Base-by-base conservation (phyloP, 192 early-diverging fungal species). In the Chytriomyces sp. region DNA sequence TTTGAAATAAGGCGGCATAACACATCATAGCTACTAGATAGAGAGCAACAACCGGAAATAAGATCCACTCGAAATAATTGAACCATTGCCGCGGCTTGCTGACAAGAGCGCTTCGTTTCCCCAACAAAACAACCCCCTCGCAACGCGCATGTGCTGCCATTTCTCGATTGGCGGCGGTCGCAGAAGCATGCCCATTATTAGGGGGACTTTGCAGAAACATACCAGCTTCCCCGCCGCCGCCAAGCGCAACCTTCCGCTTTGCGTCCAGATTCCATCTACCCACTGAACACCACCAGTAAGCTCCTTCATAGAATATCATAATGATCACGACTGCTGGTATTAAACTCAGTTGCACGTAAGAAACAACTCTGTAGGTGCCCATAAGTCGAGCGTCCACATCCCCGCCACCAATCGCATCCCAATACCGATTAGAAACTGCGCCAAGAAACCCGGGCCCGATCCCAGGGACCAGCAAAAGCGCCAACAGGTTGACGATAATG, bases 31-130 rank as follows among this genome's bases (percentile, higher is more conserved):
- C n/a, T 20, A 46, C 9, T 26, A 28, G 49, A 57, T 23, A 50
- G 20, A 57, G 13, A 18, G 46, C 69, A 16, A 57, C 46, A 13
- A 70, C 50, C 8, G 69, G 69, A 16, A 23, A 70, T 50, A 50
- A 59, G 13, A 70, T 13, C 69, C 69, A 70, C 13, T 70, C 69
- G 43, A 70, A 57, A 20, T 57, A 48, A 23, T 57, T 11, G 9
- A 23, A 50, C 69, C 69, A 70, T 43, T 53, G 13, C 43, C 69
- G 28, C 46, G 28, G 44, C 57, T 57, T 20, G n/a, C n/a, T 35
- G 26, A 35, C 20, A 8, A 57, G 7, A 16, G 23, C 46, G n/a
- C 49, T 50, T 10, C 69, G 46, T 43, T 70, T 50, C 13, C 69
- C 69, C 20, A 70, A 26, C 69, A 70, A 16, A 16, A 16, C 26